phyloP scores from a whole-genome alignment of 768 basidiomycete species.

The Lentinula raphanica region DNA sequence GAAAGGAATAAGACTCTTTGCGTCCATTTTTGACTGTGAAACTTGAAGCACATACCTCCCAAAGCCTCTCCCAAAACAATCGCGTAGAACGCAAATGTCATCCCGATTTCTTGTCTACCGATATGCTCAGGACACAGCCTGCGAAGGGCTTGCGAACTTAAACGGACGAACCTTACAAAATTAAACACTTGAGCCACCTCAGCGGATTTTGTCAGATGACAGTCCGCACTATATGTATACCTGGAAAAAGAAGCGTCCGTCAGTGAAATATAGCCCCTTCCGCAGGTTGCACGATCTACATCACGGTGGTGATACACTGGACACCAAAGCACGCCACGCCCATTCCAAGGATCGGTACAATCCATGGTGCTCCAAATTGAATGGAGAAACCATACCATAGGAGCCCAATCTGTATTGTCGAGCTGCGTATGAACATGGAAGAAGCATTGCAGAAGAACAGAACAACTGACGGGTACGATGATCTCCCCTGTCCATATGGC shows the following conservation, averaged over 20 bases:
- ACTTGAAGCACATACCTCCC: not conserved
- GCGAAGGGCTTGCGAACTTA: not conserved
- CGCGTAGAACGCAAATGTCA: constrained; percentile 7
- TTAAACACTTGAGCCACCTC: constrained; percentile 5
- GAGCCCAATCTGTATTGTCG: not conserved
- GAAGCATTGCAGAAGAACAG: not conserved
- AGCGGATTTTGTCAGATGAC: not conserved
- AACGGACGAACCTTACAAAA: not conserved
- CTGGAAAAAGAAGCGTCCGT: not conserved
- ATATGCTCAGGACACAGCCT: not conserved
- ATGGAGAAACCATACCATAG: constrained; percentile 3
- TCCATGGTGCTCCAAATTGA: constrained; percentile 4
- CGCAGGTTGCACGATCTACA: not conserved
- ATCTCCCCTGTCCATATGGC: constrained; percentile 6
- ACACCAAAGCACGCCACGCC: constrained; percentile 2
- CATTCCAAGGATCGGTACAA: constrained; percentile 5
- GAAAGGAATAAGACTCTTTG: not conserved
- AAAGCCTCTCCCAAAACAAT: not conserved
- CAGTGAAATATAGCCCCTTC: not conserved
- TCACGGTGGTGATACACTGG: constrained; percentile 4
- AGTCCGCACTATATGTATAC: constrained; percentile 3
- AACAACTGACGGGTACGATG: not conserved
- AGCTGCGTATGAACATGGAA: not conserved
- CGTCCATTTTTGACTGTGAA: not conserved
- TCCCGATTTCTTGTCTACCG: constrained; percentile 1